Percentiles rank a stretch among this genome's conserved stretches.
phyloP scores from a whole-genome alignment of 768 basidiomycete species.

The Calocera cornea region DNA sequence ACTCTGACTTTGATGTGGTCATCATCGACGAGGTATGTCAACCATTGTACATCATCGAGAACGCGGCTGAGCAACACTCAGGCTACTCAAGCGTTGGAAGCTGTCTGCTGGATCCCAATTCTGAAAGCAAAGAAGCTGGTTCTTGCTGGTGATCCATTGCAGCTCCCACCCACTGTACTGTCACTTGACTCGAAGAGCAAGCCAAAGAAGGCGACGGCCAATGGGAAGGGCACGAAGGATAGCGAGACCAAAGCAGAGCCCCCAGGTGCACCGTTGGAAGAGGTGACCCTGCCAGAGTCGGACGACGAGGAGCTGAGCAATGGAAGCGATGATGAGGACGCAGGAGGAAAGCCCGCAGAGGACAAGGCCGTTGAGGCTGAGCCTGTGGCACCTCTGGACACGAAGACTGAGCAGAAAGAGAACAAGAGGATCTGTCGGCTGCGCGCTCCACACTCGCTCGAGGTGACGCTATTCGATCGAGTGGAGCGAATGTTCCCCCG shows the following conservation, averaged over 20 bases:
- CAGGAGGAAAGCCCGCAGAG: neutral
- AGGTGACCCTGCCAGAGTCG: neutral
- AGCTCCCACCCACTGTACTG: conserved; percentile 85
- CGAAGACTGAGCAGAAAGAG: conserved; percentile 8
- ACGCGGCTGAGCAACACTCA: neutral
- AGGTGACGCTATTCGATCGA: conserved; percentile 84
- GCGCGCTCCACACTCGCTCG: conserved; percentile 55
- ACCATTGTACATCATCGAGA: no score
- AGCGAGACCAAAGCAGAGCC: conserved; percentile 15
- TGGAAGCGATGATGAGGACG: conserved; percentile 13
- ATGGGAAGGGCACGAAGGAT: conserved; percentile 8
- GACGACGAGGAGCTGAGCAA: conserved; percentile 7
- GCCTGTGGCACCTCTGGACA: no score
- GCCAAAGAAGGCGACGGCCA: conserved; percentile 16
- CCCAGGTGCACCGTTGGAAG: conserved; percentile 6
- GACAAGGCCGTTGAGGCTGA: no score
- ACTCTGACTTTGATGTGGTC: conserved; percentile 75
- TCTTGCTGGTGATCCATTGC: conserved; percentile 88
- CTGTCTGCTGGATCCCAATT: conserved; percentile 93
- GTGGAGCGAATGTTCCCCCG: conserved; percentile 69
- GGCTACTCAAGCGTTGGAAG: conserved; percentile 91
- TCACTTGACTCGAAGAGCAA: conserved; percentile 38
- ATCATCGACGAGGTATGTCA: conserved; percentile 68
- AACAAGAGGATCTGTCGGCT: conserved; percentile 22
- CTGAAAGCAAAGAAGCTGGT: conserved; percentile 83